Evolutionary conservation across 2,329 filamentous ascomycete genomes (phyloP).

Genomic region (Aspergillus sojae): DNA sequence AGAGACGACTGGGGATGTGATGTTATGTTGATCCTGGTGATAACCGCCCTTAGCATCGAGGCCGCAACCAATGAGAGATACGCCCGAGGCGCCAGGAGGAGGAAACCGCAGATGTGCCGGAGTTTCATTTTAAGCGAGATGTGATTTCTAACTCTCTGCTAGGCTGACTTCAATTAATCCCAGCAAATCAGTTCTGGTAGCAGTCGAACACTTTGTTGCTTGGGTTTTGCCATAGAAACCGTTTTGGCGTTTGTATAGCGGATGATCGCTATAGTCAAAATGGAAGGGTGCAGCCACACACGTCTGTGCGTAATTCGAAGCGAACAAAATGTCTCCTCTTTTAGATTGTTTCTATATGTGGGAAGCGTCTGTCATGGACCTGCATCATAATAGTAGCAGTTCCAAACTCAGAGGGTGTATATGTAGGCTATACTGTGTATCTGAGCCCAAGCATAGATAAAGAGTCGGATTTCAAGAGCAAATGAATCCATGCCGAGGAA

Average conservation of each 20-base stretch:
- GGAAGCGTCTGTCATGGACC: neutral
- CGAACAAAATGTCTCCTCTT: neutral
- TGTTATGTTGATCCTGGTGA: constrained; percentile 18
- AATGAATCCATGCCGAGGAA: no score
- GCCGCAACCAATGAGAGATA: constrained; percentile 12
- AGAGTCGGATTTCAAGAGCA: neutral
- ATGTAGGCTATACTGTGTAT: no score
- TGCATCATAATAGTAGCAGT: neutral
- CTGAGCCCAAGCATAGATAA: neutral
- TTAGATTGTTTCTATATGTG: neutral
- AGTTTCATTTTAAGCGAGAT: constrained; percentile 3
- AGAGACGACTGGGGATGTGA: constrained; percentile 16
- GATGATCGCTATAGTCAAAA: neutral
- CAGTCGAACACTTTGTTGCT: neutral
- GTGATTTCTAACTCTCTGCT: neutral
- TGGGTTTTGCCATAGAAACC: neutral
- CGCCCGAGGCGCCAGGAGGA: constrained; percentile 1
- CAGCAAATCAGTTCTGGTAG: neutral
- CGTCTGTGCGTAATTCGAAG: neutral
- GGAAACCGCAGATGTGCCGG: neutral
- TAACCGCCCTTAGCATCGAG: constrained; percentile 15
- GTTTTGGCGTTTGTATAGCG: neutral
- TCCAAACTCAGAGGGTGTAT: neutral
- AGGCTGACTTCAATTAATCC: constrained; percentile 2
- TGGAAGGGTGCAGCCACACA: neutral